A percentile compares a stretch with the other conserved stretches of the same genome.
These are phyloP conservation scores for Fusarium sp. DNA, from an alignment of 2,329 filamentous ascomycete species.

Conservation along the genomic window DNA sequence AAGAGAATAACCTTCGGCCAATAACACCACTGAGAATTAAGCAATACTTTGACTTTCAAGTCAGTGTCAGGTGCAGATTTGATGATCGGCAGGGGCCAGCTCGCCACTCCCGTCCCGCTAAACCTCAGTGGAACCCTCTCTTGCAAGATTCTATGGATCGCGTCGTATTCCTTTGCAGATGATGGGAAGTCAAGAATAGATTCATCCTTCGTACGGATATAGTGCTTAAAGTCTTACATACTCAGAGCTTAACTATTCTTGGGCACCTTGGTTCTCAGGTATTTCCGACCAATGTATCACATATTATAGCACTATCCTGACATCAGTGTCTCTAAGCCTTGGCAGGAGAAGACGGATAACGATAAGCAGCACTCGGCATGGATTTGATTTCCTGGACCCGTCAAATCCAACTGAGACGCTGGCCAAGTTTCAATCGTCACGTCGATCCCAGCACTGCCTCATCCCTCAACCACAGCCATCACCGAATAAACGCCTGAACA, in stretches of 20 bases:
- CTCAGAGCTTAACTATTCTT: neutral
- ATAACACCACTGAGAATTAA: neutral
- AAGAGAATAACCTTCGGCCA: neutral
- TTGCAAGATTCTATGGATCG: neutral
- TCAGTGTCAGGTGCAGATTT: constrained; percentile 4
- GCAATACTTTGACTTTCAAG: neutral
- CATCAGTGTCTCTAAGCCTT: constrained; percentile 4
- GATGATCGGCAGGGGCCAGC: constrained; percentile 35
- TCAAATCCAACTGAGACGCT: constrained; percentile 21
- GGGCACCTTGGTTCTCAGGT: neutral
- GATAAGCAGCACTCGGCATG: constrained; percentile 31
- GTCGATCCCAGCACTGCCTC: constrained; percentile 37
- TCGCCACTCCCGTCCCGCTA: constrained; percentile 40
- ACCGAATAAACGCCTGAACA: neutral
- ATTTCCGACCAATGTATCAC: neutral
- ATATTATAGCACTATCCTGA: neutral
- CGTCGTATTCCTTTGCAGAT: neutral
- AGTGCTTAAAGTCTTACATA: neutral
- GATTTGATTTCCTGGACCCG: constrained; percentile 14
- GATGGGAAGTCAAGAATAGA: neutral
- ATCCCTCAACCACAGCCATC: neutral
- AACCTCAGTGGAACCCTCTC: constrained; percentile 12
- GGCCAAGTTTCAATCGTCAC: constrained; percentile 51
- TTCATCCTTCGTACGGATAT: neutral
- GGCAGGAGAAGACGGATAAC: constrained; percentile 15